Evolutionary conservation across 2,329 filamentous ascomycete species (phyloP).

Genomic region (Trichoderma simmonsii): DNA sequence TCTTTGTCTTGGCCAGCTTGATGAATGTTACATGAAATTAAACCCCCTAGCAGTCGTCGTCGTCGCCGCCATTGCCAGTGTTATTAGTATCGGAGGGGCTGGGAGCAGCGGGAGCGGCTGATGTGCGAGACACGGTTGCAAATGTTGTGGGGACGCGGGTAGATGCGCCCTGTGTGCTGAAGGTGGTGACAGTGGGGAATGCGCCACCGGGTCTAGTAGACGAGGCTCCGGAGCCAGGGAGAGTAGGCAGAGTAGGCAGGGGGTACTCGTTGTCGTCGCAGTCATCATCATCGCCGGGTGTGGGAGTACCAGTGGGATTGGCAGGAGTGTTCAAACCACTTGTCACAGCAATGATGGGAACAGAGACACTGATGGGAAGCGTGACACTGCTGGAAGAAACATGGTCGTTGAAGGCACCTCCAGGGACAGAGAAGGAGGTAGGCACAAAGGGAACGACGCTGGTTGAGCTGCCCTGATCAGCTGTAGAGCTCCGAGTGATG

Average conservation of each 20-base stretch:
- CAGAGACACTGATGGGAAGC: background rate
- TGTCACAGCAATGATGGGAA: background rate
- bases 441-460: background rate
- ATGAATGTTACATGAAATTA: background rate
- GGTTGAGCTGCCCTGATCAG: background rate
- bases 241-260: background rate
- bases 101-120: background rate
- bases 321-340: background rate
- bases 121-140: background rate
- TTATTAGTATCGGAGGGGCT: background rate
- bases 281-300: background rate
- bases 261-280: background rate
- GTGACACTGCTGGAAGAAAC: background rate
- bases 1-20: background rate
- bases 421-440: background rate
- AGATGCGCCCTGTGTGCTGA: background rate
- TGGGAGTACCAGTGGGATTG: background rate
- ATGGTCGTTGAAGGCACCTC: background rate
- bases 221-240: background rate
- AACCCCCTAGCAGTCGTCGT: background rate
- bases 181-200: background rate
- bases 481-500: background rate
- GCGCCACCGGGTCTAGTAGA: background rate
- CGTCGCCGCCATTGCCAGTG: background rate
- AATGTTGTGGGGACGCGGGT: constrained; percentile 5